phyloP scores from a whole-genome alignment of 2,329 filamentous ascomycete species.

The Aureobasidium sp. region DNA sequence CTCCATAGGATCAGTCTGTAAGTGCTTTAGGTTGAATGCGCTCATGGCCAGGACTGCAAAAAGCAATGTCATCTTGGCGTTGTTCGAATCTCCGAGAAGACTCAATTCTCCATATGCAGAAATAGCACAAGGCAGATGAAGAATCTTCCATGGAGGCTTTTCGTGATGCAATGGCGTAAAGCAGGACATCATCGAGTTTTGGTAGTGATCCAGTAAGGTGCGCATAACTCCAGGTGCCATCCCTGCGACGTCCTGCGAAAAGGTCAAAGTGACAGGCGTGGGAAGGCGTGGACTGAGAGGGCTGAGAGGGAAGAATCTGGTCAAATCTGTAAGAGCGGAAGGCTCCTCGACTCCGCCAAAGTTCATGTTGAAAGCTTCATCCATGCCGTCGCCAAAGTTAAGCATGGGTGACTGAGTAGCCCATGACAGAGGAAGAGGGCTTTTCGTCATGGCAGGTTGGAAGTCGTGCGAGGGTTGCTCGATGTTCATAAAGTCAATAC shows the following conservation, averaged over 20 bases:
- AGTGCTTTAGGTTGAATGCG: slow-evolving; percentile 8
- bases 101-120: slow-evolving; percentile 6
- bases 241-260: slow-evolving; percentile 5
- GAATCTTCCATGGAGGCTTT: slow-evolving; percentile 8
- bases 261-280: slow-evolving; percentile 1
- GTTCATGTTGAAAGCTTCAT: slow-evolving; percentile 3
- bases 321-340: background rate
- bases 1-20: background rate
- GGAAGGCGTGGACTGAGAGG: slow-evolving; percentile 7
- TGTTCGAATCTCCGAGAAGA: slow-evolving; percentile 6
- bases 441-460: background rate
- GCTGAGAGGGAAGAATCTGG: slow-evolving; percentile 3
- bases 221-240: slow-evolving; percentile 1
- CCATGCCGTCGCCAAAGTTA: background rate
- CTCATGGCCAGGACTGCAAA: slow-evolving; percentile 11
- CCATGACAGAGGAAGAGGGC: slow-evolving; percentile 2
- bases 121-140: slow-evolving; percentile 10
- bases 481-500: slow-evolving; percentile 4
- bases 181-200: background rate
- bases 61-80: slow-evolving; percentile 6
- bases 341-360: background rate
- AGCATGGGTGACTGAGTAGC: background rate
- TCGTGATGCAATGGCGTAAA: slow-evolving; percentile 6
- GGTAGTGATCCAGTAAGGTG: slow-evolving; percentile 5
- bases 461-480: background rate